These are phyloP conservation scores for Colletotrichum orchidophilum DNA, from an alignment of 2,329 filamentous ascomycete species.

Conservation along the genomic window DNA sequence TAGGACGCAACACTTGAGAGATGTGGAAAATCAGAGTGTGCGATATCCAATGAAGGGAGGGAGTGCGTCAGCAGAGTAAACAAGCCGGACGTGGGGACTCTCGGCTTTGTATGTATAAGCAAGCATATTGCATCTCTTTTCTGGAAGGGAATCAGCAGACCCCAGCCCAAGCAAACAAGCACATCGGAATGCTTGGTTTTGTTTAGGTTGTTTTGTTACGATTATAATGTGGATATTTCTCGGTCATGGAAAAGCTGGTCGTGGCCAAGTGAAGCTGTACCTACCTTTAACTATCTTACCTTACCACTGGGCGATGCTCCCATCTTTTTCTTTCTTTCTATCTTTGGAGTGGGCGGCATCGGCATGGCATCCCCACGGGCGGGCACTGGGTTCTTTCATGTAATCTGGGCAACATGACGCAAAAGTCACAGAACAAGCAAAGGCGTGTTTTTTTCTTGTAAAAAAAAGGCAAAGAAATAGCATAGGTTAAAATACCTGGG, in stretches of 20 bases:
- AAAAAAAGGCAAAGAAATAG: neutral
- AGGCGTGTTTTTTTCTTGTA: neutral
- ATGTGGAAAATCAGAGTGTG: neutral
- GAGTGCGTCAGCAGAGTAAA: neutral
- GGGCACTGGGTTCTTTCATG: neutral
- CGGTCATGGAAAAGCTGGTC: neutral
- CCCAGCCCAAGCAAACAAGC: neutral
- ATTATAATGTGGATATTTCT: conserved; percentile 24
- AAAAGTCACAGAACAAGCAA: neutral
- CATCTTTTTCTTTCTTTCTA: neutral
- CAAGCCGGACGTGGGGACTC: conserved; percentile 4
- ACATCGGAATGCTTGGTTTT: conserved; percentile 4
- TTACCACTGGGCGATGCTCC: neutral
- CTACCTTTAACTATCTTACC: no score
- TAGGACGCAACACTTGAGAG: neutral
- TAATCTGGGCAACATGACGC: neutral
- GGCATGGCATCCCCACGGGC: neutral
- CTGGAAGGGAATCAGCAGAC: conserved; percentile 28
- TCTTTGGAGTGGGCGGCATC: neutral
- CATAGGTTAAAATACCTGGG: neutral
- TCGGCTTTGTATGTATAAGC: conserved; percentile 31
- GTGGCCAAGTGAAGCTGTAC: neutral
- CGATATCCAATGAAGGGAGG: neutral
- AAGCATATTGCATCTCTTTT: conserved; percentile 29
- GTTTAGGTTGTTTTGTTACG: conserved; percentile 1